These are phyloP conservation scores for Rubia peregrina DNA, from an alignment of 305 asterid genomes.

Conservation along the genomic window DNA sequence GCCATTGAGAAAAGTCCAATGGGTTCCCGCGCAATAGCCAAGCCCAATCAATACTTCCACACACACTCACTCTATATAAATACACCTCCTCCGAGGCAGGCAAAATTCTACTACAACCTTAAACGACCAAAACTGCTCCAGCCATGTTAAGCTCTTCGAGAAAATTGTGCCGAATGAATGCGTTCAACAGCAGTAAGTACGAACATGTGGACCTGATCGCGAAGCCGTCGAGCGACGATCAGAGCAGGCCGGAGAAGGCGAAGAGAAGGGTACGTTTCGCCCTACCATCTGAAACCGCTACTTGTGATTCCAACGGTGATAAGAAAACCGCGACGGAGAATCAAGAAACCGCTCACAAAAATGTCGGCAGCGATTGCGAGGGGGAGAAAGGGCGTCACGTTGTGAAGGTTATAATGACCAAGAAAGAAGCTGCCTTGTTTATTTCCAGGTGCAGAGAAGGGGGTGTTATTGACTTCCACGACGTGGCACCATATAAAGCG, in stretches of 20 bases:
- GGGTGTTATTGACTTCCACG: not conserved
- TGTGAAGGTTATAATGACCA: constrained; percentile 28
- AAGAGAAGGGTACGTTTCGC: constrained; percentile 16
- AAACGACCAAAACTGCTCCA: not conserved
- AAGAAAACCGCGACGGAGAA: not conserved
- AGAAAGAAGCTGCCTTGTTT: constrained; percentile 26
- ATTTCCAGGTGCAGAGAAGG: constrained; percentile 26
- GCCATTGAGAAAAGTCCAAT: not conserved
- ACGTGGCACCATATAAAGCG: too few species aligned
- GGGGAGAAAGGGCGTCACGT: not conserved
- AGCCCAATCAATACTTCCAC: not conserved
- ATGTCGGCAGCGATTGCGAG: not conserved
- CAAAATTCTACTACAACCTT: not conserved
- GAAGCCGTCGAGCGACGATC: not conserved
- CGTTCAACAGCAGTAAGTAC: not conserved
- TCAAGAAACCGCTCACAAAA: not conserved
- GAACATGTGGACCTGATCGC: not conserved
- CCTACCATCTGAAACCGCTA: not conserved
- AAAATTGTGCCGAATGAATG: not conserved
- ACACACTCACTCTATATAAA: not conserved
- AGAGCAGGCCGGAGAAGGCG: not conserved
- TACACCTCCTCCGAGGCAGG: not conserved
- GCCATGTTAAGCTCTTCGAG: not conserved
- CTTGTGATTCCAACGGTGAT: not conserved
- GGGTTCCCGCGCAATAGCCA: not conserved